A percentile compares a stretch with the other conserved stretches of the same genome.
These are phyloP conservation scores for Cynanchum wilfordii DNA, from an alignment of 257 asterid genomes.

Conservation along the genomic window DNA sequence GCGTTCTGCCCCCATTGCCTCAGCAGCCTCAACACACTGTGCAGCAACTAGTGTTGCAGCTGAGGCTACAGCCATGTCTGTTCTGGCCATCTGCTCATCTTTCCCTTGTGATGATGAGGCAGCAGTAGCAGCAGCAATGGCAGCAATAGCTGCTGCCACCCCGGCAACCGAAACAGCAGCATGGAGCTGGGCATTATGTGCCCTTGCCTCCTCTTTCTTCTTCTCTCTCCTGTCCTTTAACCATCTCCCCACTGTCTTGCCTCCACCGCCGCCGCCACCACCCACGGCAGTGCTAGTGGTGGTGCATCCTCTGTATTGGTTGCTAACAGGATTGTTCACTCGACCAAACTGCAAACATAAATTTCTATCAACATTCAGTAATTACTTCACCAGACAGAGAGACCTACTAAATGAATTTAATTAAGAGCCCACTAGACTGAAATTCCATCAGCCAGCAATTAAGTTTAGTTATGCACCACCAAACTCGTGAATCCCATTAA, in stretches of 20 bases:
- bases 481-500: constrained; percentile 23
- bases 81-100: constrained; percentile 78
- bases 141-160: constrained; percentile 95
- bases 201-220: constrained; percentile 87
- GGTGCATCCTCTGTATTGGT: constrained; percentile 46
- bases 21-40: constrained; percentile 96
- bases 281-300: constrained; percentile 26
- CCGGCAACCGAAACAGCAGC: constrained; percentile 96
- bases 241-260: constrained; percentile 95
- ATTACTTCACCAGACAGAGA: background rate
- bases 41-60: constrained; percentile 97
- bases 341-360: constrained; percentile 44
- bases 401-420: background rate
- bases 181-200: constrained; percentile 93
- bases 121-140: constrained; percentile 94
- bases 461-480: constrained; percentile 9
- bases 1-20: constrained; percentile 94
- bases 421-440: background rate
- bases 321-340: constrained; percentile 34
- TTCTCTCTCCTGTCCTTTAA: constrained; percentile 90
- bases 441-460: background rate
- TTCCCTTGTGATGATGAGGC: constrained; percentile 62
- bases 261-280: constrained; percentile 48
- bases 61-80: constrained; percentile 94
- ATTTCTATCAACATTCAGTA: constrained; percentile 5